Evolutionary conservation across 1,284 basidiomycete genomes (phyloP).

Genomic region (Melanopsichium pennsylvanicum): DNA sequence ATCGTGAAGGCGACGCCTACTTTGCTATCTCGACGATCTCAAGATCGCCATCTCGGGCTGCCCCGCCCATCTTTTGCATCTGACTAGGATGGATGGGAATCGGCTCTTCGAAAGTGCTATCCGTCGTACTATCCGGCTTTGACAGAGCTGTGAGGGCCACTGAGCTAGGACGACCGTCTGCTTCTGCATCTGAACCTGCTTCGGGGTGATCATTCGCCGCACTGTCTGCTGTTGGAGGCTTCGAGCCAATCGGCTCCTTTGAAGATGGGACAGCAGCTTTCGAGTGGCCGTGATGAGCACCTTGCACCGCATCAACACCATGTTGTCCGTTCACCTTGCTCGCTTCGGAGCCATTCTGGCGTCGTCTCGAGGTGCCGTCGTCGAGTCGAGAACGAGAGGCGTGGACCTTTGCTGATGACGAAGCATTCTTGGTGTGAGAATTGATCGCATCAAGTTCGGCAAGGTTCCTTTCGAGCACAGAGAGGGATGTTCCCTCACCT

Average conservation of each 20-base stretch:
- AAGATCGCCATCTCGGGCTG: constrained; percentile 27
- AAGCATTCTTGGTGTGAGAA: not conserved
- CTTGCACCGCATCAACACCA: too few species aligned
- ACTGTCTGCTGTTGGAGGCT: too few species aligned
- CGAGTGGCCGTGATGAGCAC: too few species aligned
- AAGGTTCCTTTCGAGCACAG: constrained; percentile 43
- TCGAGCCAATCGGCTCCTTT: too few species aligned
- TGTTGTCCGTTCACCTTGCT: too few species aligned
- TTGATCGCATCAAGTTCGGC: constrained; percentile 43
- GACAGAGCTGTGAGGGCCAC: constrained; percentile 10
- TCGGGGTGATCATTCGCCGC: too few species aligned
- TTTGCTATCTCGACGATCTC: constrained; percentile 10
- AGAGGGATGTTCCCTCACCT: constrained; percentile 51
- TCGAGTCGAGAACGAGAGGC: constrained; percentile 6
- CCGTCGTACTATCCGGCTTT: constrained; percentile 8
- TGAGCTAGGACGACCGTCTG: constrained; percentile 12
- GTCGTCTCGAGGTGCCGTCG: not conserved
- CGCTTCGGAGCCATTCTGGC: constrained; percentile 1
- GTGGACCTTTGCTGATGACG: constrained; percentile 2
- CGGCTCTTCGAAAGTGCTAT: constrained; percentile 26
- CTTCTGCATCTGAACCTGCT: constrained; percentile 7
- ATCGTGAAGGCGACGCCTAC: too few species aligned
- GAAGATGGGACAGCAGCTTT: too few species aligned
- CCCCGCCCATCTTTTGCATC: constrained; percentile 9
- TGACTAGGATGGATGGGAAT: constrained; percentile 39